Conservation (phyloP, 129 eudicot species). For the Apium graveolens region DNA sequence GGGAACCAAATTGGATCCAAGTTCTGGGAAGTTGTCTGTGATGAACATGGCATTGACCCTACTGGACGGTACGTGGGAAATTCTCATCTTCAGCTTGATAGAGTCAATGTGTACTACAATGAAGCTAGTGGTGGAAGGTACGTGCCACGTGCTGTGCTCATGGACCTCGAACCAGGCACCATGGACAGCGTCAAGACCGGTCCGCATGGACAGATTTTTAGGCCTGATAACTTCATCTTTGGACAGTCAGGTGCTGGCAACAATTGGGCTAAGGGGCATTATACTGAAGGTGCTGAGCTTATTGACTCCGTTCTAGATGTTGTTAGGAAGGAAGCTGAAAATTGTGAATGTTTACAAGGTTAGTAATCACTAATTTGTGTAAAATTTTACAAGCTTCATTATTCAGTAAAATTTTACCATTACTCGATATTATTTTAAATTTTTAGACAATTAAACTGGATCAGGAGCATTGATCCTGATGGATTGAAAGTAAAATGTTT, state of each 20-base stretch:
- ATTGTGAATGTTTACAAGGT: constrained; percentile 16
- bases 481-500: not conserved
- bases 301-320: constrained; percentile 23
- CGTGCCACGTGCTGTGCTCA: constrained; percentile 51
- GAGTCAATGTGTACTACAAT: constrained; percentile 43
- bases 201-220: constrained; percentile 29
- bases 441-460: not conserved
- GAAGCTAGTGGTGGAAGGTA: constrained; percentile 51
- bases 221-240: constrained; percentile 20
- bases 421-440: not conserved
- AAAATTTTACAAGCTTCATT: not conserved
- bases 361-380: not conserved
- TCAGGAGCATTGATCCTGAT: not conserved
- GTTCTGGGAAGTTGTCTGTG: constrained; percentile 52
- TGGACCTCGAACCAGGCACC: constrained; percentile 57
- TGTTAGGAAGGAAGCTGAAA: constrained; percentile 23
- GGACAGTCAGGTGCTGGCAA: constrained; percentile 22
- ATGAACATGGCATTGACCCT: constrained; percentile 48
- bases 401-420: not conserved
- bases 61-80: constrained; percentile 43
- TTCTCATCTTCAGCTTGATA: constrained; percentile 33
- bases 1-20: constrained; percentile 54
- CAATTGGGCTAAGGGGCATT: constrained; percentile 24
- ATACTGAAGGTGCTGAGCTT: constrained; percentile 23
- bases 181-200: constrained; percentile 50